phyloP scores from a whole-genome alignment of 2,329 filamentous ascomycete genomes.

The Pleoardoris graminearum region DNA sequence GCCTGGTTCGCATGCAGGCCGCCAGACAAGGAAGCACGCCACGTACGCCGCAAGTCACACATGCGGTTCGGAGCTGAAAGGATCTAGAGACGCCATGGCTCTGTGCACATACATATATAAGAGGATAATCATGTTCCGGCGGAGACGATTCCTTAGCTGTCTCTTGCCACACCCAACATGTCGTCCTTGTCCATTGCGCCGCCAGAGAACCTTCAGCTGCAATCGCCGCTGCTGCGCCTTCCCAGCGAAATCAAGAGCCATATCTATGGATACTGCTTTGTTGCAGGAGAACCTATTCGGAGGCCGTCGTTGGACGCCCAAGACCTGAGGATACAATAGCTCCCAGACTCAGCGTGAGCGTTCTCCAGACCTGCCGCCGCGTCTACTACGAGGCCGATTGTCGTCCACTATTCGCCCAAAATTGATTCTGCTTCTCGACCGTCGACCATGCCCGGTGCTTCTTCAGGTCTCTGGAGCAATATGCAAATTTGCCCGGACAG shows the following conservation, averaged over 20 bases:
- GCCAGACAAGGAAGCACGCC: background rate
- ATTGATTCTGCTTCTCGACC: slow-evolving; percentile 44
- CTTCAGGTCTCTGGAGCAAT: slow-evolving; percentile 26
- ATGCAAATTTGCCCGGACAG: slow-evolving; percentile 20
- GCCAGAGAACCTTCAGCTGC: slow-evolving; percentile 30
- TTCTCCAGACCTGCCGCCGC: slow-evolving; percentile 44
- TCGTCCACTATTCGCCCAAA: slow-evolving; percentile 36
- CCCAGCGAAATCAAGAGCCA: slow-evolving; percentile 42
- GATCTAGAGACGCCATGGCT: background rate
- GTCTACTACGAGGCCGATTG: slow-evolving; percentile 40
- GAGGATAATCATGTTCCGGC: background rate
- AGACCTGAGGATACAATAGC: slow-evolving; percentile 3
- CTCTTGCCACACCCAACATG: background rate
- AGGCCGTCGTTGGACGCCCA: slow-evolving; percentile 24
- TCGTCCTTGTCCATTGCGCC: slow-evolving; percentile 17
- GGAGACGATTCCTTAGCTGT: background rate
- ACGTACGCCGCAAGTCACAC: background rate
- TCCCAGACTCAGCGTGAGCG: slow-evolving; percentile 25
- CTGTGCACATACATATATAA: background rate
- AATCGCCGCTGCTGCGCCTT: slow-evolving; percentile 38
- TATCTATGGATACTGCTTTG: slow-evolving; percentile 37
- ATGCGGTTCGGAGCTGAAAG: background rate
- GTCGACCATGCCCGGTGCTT: slow-evolving; percentile 36
- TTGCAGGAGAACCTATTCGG: slow-evolving; percentile 28
- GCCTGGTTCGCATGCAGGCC: no score